Evolutionary conservation across 2,329 filamentous ascomycete genomes (phyloP).

Genomic region (Cladosporium sp.): DNA sequence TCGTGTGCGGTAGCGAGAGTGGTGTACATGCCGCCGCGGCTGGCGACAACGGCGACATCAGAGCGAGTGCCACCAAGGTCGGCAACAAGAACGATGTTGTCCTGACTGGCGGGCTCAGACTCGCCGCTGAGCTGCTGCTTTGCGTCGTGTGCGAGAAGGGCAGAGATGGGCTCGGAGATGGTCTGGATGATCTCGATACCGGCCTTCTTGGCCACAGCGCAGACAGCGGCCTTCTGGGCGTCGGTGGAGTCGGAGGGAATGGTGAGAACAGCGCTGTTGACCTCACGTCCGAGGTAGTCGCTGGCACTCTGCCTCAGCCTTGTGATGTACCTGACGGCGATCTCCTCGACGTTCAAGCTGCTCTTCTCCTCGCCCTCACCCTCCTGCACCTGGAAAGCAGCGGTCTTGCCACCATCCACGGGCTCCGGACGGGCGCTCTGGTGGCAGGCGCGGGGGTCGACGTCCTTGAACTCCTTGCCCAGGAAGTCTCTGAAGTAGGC

Average conservation of each 20-base stretch:
- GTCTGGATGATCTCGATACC: slow-evolving; percentile 89
- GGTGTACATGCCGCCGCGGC: slow-evolving; percentile 93
- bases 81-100: slow-evolving; percentile 89
- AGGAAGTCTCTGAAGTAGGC: slow-evolving; percentile 96
- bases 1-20: slow-evolving; percentile 92
- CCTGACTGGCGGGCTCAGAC: slow-evolving; percentile 69
- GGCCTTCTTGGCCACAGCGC: slow-evolving; percentile 74
- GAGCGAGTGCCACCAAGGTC: slow-evolving; percentile 92
- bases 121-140: slow-evolving; percentile 46
- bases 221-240: slow-evolving; percentile 79
- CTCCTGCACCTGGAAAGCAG: slow-evolving; percentile 84
- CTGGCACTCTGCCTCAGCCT: slow-evolving; percentile 80
- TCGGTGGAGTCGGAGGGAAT: slow-evolving; percentile 92
- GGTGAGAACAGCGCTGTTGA: slow-evolving; percentile 92
- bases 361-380: slow-evolving; percentile 59
- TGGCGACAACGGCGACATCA: slow-evolving; percentile 87
- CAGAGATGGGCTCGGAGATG: slow-evolving; percentile 86
- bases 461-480: slow-evolving; percentile 90
- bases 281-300: slow-evolving; percentile 88
- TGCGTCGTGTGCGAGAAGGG: slow-evolving; percentile 88
- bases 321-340: slow-evolving; percentile 80
- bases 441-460: slow-evolving; percentile 94
- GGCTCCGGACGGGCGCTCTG: slow-evolving; percentile 88
- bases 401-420: slow-evolving; percentile 58
- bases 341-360: slow-evolving; percentile 74